These are phyloP conservation scores for Hericium coralloides DNA, from an alignment of 768 basidiomycete genomes.

Conservation along the genomic window DNA sequence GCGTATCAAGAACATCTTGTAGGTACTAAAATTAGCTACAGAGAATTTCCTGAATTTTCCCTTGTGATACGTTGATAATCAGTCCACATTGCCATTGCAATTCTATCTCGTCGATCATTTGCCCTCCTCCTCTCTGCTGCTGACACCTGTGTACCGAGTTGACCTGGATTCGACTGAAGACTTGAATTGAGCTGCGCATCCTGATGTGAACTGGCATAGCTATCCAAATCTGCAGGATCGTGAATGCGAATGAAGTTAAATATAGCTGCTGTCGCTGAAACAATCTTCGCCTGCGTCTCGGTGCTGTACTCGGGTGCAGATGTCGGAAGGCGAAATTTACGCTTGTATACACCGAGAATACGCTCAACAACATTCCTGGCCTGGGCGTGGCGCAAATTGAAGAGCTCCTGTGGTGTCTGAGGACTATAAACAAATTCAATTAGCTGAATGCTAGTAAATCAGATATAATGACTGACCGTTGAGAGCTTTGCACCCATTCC, in stretches of 20 bases:
- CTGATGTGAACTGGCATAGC: background rate
- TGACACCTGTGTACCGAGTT: background rate
- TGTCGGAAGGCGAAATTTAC: slow-evolving; percentile 6
- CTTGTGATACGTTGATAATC: slow-evolving; percentile 24
- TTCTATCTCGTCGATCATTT: slow-evolving; percentile 15
- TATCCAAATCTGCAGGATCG: slow-evolving; percentile 15
- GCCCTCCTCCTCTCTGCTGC: slow-evolving; percentile 9
- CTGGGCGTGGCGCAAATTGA: slow-evolving; percentile 12
- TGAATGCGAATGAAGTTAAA: slow-evolving; percentile 26
- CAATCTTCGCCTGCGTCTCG: slow-evolving; percentile 20
- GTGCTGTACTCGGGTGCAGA: slow-evolving; percentile 16
- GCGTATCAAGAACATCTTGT: too few relatives aligned
- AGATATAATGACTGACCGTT: background rate
- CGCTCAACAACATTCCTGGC: slow-evolving; percentile 16
- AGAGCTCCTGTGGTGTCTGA: slow-evolving; percentile 13
- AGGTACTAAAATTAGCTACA: too few relatives aligned
- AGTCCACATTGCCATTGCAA: slow-evolving; percentile 27
- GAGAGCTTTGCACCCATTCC: slow-evolving; percentile 21
- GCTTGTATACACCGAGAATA: slow-evolving; percentile 18
- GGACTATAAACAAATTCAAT: slow-evolving; percentile 6
- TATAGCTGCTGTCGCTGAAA: slow-evolving; percentile 18
- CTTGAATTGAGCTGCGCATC: background rate
- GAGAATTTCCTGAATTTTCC: too few relatives aligned
- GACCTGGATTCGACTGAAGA: slow-evolving; percentile 1
- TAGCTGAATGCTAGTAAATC: background rate